phyloP scores from a whole-genome alignment of 2,329 filamentous ascomycete species.

The Daldinia eschscholtzii region DNA sequence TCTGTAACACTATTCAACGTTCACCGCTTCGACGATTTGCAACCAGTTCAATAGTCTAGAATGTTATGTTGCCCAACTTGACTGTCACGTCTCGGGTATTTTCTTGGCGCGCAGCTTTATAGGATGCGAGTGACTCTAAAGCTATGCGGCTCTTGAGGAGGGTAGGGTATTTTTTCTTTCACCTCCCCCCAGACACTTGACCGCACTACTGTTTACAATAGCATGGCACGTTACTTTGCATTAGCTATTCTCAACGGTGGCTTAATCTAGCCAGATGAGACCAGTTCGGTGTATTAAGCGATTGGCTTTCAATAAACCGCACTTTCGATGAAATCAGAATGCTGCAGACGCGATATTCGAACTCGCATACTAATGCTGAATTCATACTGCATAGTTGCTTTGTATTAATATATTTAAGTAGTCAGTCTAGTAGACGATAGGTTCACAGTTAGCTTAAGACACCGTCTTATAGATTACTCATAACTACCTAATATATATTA shows the following conservation, averaged over 20 bases:
- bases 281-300: not conserved
- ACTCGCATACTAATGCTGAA: not conserved
- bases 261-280: not conserved
- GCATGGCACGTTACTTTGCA: not conserved
- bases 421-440: not conserved
- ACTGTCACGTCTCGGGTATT: not conserved
- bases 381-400: not conserved
- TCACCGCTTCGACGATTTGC: slow-evolving; percentile 31
- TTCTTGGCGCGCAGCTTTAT: not conserved
- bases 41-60: slow-evolving; percentile 8
- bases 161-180: not conserved
- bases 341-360: not conserved
- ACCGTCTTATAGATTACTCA: not conserved
- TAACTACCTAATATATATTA: too few relatives aligned
- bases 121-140: not conserved
- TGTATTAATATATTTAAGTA: not conserved
- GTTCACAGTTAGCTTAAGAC: not conserved
- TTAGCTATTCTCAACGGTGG: not conserved
- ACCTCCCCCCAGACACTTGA: not conserved
- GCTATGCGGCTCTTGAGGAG: not conserved
- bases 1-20: not conserved
- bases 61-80: not conserved
- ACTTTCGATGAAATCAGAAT: not conserved
- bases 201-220: not conserved
- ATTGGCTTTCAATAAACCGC: not conserved